phyloP scores from a whole-genome alignment of 2,329 filamentous ascomycete genomes.

The Ceratocystis cacaofunesta region DNA sequence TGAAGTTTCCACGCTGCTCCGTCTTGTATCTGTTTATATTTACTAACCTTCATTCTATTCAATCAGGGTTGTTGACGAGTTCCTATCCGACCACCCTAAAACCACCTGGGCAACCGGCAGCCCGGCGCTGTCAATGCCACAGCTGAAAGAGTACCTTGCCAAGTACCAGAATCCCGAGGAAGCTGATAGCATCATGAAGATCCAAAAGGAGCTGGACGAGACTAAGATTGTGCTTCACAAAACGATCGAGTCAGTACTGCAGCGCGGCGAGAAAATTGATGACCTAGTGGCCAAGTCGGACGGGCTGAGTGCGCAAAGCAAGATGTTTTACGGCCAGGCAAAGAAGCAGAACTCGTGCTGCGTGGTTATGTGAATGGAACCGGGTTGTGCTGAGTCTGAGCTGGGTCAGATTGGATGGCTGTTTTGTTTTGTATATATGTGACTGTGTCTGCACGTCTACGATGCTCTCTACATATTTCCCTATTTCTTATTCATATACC shows the following conservation, averaged over 20 bases:
- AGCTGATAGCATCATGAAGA: constrained; percentile 86
- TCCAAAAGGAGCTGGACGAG: constrained; percentile 92
- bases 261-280: constrained; percentile 94
- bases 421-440: background rate
- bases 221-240: constrained; percentile 96
- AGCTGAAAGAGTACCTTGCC: constrained; percentile 59
- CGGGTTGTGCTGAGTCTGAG: background rate
- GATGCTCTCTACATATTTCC: background rate
- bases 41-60: constrained; percentile 1
- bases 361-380: constrained; percentile 44
- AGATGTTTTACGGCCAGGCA: constrained; percentile 88
- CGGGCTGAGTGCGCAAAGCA: constrained; percentile 76
- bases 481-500: constrained; percentile 14
- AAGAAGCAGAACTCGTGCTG: constrained; percentile 75
- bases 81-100: constrained; percentile 59
- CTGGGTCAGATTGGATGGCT: background rate
- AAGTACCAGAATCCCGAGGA: constrained; percentile 75
- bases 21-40: background rate
- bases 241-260: constrained; percentile 75
- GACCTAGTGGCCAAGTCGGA: constrained; percentile 87
- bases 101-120: constrained; percentile 46
- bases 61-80: constrained; percentile 58
- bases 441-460: background rate
- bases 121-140: constrained; percentile 47
- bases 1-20: background rate